These are phyloP conservation scores for Mortierella antarctica DNA, from an alignment of 192 early-diverging fungal species.

Conservation along the genomic window DNA sequence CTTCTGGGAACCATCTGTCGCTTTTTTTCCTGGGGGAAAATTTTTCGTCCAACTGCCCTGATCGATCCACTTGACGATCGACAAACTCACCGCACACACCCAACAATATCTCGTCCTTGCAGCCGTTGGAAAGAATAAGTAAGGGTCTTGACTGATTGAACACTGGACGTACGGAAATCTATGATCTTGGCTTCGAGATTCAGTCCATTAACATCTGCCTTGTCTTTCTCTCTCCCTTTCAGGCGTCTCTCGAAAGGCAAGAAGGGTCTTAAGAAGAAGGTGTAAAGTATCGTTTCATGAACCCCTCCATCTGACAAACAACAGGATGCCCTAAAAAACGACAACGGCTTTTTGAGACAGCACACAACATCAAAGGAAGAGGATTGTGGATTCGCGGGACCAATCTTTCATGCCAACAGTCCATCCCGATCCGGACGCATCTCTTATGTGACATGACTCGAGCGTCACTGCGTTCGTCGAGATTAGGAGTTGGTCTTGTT, in stretches of 20 bases:
- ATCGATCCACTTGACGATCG: background rate
- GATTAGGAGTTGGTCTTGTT: too few species aligned
- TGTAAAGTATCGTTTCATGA: conserved; percentile 71
- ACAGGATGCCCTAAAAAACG: background rate
- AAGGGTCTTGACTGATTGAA: conserved; percentile 1
- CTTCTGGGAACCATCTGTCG: too few species aligned
- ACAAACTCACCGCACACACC: background rate
- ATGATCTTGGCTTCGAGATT: background rate
- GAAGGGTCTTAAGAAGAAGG: conserved; percentile 99
- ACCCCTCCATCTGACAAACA: background rate
- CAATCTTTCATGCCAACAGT: too few species aligned
- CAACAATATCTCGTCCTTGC: background rate
- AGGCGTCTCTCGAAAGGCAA: conserved; percentile 98
- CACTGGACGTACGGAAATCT: background rate
- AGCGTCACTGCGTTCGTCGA: too few species aligned
- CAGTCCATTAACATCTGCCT: background rate
- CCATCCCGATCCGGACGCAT: too few species aligned
- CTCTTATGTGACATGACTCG: too few species aligned
- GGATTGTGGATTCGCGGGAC: too few species aligned
- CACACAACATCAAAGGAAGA: too few species aligned
- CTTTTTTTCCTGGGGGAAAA: conserved; percentile 5
- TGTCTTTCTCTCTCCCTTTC: conserved; percentile 14
- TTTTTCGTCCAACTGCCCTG: conserved; percentile 9
- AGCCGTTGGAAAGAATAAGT: conserved; percentile 59
- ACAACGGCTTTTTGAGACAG: background rate